Percentiles rank a stretch among this genome's conserved stretches.
phyloP scores from a whole-genome alignment of 2,329 filamentous ascomycete genomes.

The Scytalidium sp. region DNA sequence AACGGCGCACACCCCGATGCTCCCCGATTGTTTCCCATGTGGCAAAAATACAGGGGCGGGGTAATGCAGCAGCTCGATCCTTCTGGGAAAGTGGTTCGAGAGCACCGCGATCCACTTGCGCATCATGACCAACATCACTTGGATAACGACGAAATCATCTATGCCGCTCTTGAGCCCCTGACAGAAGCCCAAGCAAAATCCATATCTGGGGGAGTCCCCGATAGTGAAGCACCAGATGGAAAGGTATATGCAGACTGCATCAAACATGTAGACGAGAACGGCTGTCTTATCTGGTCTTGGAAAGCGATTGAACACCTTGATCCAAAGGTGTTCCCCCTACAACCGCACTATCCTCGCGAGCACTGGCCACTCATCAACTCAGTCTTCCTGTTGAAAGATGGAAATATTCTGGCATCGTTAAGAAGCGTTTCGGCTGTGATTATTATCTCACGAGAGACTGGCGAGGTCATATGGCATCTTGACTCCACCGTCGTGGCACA shows the following conservation, averaged over 20 bases:
- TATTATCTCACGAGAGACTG: conserved; percentile 37
- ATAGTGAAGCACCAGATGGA: conserved; percentile 34
- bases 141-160: conserved; percentile 38
- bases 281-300: conserved; percentile 40
- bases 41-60: conserved; percentile 42
- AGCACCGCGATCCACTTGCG: conserved; percentile 37
- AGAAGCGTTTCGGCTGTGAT: conserved; percentile 37
- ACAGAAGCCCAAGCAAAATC: conserved; percentile 30
- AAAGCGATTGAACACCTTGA: conserved; percentile 38
- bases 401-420: conserved; percentile 40
- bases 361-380: conserved; percentile 45
- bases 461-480: conserved; percentile 39
- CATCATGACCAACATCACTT: conserved; percentile 45
- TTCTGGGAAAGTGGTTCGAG: conserved; percentile 33
- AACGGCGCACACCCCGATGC: conserved; percentile 38
- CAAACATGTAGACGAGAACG: conserved; percentile 36
- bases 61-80: conserved; percentile 40
- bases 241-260: conserved; percentile 40
- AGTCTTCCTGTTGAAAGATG: conserved; percentile 35
- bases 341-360: conserved; percentile 36
- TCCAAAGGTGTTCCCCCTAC: conserved; percentile 34
- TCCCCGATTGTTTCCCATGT: conserved; percentile 38
- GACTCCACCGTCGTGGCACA: conserved; percentile 37
- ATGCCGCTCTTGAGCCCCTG: conserved; percentile 39
- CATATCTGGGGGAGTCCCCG: conserved; percentile 38